Conservation (phyloP, 2,329 filamentous ascomycete species). For the Colletotrichum sp. region DNA sequence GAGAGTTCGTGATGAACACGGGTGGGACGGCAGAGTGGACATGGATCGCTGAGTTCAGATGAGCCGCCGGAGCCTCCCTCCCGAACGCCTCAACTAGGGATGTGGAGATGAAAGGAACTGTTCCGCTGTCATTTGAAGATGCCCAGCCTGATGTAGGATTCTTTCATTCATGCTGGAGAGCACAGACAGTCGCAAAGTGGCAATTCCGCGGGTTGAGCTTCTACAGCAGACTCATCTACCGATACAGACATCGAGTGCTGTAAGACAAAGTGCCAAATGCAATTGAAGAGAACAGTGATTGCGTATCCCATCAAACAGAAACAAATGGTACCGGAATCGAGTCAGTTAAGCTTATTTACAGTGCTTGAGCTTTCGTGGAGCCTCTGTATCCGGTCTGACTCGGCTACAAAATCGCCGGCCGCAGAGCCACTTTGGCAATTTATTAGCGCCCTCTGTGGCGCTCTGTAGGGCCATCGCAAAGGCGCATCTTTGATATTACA, state of each 20-base stretch:
- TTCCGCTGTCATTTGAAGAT: background rate
- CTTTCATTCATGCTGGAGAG: background rate
- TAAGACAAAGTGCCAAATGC: fast-evolving
- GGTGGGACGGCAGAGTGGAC: background rate
- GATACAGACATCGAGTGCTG: background rate
- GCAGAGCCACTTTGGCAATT: background rate
- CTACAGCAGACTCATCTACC: background rate
- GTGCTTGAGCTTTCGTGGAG: background rate
- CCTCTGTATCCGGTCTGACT: background rate
- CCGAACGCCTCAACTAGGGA: background rate
- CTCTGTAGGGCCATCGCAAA: background rate
- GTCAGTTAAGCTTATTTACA: background rate
- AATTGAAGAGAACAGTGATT: background rate
- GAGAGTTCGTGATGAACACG: background rate
- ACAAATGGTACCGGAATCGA: background rate
- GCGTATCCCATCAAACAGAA: background rate
- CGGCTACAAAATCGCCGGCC: background rate
- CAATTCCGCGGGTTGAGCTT: background rate
- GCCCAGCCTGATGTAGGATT: background rate
- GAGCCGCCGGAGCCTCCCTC: background rate
- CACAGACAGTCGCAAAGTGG: background rate
- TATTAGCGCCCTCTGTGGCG: background rate
- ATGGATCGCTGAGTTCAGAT: background rate
- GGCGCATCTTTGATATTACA: background rate
- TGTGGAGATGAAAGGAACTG: background rate